Evolutionary conservation across 371 early-diverging fungal species (phyloP).

Genomic region (Smittium mucronatum): DNA sequence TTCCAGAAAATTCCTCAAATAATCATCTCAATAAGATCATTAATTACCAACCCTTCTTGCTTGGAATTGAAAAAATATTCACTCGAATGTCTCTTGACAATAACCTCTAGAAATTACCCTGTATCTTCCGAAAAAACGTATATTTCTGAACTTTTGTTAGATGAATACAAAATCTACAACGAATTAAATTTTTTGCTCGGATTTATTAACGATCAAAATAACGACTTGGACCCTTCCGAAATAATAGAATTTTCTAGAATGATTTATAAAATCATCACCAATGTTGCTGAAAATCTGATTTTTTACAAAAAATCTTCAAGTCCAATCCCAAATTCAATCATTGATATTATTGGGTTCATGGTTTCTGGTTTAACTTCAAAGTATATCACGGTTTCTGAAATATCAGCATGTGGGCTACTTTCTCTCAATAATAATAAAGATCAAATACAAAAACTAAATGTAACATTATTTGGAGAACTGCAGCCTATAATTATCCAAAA

Average conservation of each 20-base stretch:
- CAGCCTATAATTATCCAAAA: background rate
- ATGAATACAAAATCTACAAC: background rate
- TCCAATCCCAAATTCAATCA: background rate
- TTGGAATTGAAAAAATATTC: background rate
- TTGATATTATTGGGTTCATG: background rate
- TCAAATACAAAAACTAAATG: background rate
- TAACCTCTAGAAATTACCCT: slow-evolving; percentile 2
- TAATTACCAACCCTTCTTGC: background rate
- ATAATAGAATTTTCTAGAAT: background rate
- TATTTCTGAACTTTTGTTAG: slow-evolving; percentile 7
- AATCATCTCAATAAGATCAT: background rate
- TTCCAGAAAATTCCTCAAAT: slow-evolving; percentile 1
- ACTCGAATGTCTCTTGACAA: background rate
- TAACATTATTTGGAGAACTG: background rate
- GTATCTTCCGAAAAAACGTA: background rate
- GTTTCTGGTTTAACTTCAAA: background rate
- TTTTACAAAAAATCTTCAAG: slow-evolving; percentile 3
- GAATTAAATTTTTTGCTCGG: background rate
- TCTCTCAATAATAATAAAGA: background rate
- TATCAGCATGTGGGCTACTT: background rate
- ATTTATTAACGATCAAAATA: background rate
- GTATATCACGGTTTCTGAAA: background rate
- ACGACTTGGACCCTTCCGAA: background rate
- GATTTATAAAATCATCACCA: background rate
- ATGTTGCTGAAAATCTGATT: slow-evolving; percentile 2